Evolutionary conservation across 371 early-diverging fungal genomes (phyloP), one percentile per base, ranked within the genome.

Genomic region (Blyttiomyces sp.): DNA sequence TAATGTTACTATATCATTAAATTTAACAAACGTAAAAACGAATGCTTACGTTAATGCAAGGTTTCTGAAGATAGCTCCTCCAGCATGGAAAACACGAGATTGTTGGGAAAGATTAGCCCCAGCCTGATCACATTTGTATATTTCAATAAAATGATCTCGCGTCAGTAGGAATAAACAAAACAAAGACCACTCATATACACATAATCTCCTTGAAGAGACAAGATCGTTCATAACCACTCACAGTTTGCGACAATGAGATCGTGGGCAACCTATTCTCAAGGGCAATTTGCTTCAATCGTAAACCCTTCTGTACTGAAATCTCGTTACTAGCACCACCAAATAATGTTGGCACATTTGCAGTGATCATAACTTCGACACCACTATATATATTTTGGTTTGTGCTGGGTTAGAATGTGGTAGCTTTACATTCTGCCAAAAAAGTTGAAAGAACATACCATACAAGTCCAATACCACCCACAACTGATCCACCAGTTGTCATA

Each of bases 61-160:
- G 46, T 84, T 81, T 39, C 86, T 74, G 71, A 88, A 88, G 34
- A 77, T 81, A 28, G 80, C 83, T 50, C 88, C 88, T 35, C 88
- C 89, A 55, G 83, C 77, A 61, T 88, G 87, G 57, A 88, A 88
- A 1, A 88, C 89, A 24, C 79, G 75, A 57, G 80, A 83, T 61
- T 88, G 89, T 43, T 88, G 89, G 42, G 80, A 80, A 27, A 88
- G 71, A 51, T 88, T 88, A 7, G 88, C 89, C 34, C 89, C 89
- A 27, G 84, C 88, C 87, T 86, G 7, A 1, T n/a, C 31, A 68
- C 4, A n/a, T n/a, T n/a, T n/a, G n/a, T n/a, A n/a, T n/a, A n/a
- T n/a, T n/a, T n/a, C n/a, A n/a, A 50, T 16, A 48, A 17, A 24
- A 28, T 39, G 49, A 52, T 13, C n/a, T n/a, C 3, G 21, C 17